Base-by-base conservation (phyloP, 345 rosid genomes). In the Euphorbia pulcherrima region DNA sequence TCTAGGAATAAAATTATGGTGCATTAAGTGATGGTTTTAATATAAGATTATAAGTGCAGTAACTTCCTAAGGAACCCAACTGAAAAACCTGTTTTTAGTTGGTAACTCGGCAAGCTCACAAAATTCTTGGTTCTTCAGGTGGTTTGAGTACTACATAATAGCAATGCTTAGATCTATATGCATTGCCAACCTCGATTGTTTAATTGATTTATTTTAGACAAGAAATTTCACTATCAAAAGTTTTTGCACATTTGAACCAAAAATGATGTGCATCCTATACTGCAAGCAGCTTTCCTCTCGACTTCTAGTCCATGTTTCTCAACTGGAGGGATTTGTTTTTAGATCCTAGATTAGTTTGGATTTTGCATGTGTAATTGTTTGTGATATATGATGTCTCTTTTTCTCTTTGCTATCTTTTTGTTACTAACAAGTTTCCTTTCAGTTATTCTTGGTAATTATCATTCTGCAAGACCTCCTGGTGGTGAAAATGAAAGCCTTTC, bases 381-480 rank as follows among this genome's bases (percentile, higher is more conserved):
- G 33, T 46, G 27, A 39, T 57, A 60, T 26, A 35, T 54, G 50
- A 74, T 66, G 16, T 61, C 57, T 39, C 41, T 50, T 37, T 17
- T 21, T 51, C 37, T 56, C 26, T 44, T 37, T 33, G 47, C 63
- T 23, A 13, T 41, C n/a, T 29, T 73, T 20, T 52, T 18, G 50
- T 2, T 40, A 26, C 50, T 69, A 21, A 60, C 58, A 67, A 60
- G 54, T 65, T 54, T 39, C 73, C 29, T 77, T 71, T 68, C 83
- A 94, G 97, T 76, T 78, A 65, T 30, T 69, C 81, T 92, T 66
- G 84, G 90, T 59, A 89, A 83, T 75, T 74, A 75, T 86, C 83
- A 74, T 76, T 70, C 86, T 40, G 70, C 90, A 50, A 52, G 77
- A 24, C 26, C 76, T 2, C 61, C 78, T 50, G 56, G 39, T 11